A percentile compares a stretch with the other conserved stretches of the same genome.
These are phyloP conservation scores for Blastocrithidia nonstop DNA, from an alignment of 208 protist genomes.

Conservation along the genomic window DNA sequence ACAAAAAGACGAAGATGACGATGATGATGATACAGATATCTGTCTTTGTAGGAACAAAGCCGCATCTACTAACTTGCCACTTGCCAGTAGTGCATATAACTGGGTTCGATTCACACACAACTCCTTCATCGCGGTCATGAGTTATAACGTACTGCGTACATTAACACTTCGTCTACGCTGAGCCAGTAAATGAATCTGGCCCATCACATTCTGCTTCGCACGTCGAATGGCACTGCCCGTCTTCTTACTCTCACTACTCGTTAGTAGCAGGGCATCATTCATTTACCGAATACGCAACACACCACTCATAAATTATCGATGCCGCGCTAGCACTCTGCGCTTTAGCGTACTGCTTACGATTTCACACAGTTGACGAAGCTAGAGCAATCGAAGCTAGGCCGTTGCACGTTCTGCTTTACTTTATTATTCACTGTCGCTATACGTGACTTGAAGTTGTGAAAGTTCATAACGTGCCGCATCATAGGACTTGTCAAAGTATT, in stretches of 20 bases:
- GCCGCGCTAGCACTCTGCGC: conserved; percentile 53
- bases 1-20: no score
- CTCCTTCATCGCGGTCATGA: conserved; percentile 50
- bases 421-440: conserved; percentile 31
- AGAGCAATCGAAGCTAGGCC: conserved; percentile 34
- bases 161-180: conserved; percentile 37
- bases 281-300: conserved; percentile 51
- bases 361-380: conserved; percentile 44
- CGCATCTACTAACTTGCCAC: conserved; percentile 52
- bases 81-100: conserved; percentile 36
- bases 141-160: conserved; percentile 16
- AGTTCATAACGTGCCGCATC: conserved; percentile 56
- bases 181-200: conserved; percentile 36
- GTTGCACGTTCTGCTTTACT: conserved; percentile 29
- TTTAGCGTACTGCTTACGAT: conserved; percentile 74
- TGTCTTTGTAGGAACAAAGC: conserved; percentile 25
- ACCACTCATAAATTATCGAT: conserved; percentile 55
- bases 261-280: conserved; percentile 61
- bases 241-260: conserved; percentile 77
- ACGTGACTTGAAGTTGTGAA: conserved; percentile 35
- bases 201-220: conserved; percentile 29
- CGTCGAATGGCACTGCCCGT: conserved; percentile 37
- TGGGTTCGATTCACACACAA: conserved; percentile 37
- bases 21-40: no score
- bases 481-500: conserved; percentile 76